Evolutionary conservation across 179 eudicot species (phyloP).

Genomic region (Silene coronaria): DNA sequence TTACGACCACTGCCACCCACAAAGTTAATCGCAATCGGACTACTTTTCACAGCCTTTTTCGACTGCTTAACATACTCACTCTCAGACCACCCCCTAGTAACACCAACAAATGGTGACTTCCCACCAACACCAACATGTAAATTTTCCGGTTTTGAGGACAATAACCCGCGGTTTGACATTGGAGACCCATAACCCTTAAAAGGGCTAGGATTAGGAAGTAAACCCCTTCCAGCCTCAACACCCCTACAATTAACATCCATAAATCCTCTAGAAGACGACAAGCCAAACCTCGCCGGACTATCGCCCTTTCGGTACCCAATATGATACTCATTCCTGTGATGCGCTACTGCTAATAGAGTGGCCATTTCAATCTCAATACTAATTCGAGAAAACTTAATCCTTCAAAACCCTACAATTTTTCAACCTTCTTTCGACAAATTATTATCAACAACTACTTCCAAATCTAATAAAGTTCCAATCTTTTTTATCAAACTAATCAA

Average conservation of each 20-base stretch:
- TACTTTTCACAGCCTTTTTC: constrained; percentile 35
- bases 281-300: constrained; percentile 35
- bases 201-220: constrained; percentile 55
- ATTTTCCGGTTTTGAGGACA: constrained; percentile 30
- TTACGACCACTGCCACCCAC: constrained; percentile 24
- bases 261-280: constrained; percentile 40
- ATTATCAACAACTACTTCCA: constrained; percentile 9
- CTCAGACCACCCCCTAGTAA: constrained; percentile 16
- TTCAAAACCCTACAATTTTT: constrained; percentile 9
- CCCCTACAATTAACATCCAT: constrained; percentile 56
- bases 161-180: constrained; percentile 30
- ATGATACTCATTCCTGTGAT: constrained; percentile 48
- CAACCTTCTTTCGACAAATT: constrained; percentile 12
- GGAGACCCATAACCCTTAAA: constrained; percentile 30
- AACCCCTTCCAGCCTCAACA: constrained; percentile 51
- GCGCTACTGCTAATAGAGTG: constrained; percentile 57
- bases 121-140: constrained; percentile 15
- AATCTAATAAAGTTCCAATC: constrained; percentile 20
- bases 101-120: constrained; percentile 22
- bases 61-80: constrained; percentile 25
- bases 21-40: constrained; percentile 46
- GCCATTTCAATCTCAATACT: constrained; percentile 43
- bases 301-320: constrained; percentile 29
- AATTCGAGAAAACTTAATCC: constrained; percentile 2
- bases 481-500: constrained; percentile 9